phyloP scores from a whole-genome alignment of 345 rosid genomes.

The Aquilaria malaccensis region DNA sequence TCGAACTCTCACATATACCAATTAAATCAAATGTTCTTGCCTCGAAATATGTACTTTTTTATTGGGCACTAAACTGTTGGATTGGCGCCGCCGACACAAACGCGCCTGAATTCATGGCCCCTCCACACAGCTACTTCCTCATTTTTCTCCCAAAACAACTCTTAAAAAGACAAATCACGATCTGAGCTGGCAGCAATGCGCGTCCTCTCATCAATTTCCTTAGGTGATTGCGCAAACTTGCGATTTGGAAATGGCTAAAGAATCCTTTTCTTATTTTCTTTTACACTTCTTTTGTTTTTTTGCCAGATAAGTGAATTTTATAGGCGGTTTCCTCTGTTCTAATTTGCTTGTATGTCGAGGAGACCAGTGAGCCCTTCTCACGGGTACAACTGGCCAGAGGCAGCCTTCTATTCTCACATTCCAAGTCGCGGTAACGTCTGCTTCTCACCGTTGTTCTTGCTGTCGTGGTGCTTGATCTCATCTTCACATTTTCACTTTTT shows the following conservation, averaged over 20 bases:
- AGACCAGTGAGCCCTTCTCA: slow-evolving; percentile 26
- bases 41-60: background rate
- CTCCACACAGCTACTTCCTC: background rate
- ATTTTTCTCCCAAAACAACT: background rate
- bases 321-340: background rate
- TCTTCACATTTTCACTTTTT: background rate
- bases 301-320: background rate
- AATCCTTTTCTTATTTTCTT: too few relatives aligned
- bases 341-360: slow-evolving; percentile 24
- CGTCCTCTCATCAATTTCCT: background rate
- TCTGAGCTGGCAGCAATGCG: slow-evolving; percentile 8
- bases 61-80: background rate
- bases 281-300: too few relatives aligned
- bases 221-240: too few relatives aligned
- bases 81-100: background rate
- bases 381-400: slow-evolving; percentile 20
- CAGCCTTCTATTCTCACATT: slow-evolving; percentile 13
- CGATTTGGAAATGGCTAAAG: too few relatives aligned
- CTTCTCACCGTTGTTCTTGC: slow-evolving; percentile 20
- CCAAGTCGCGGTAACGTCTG: slow-evolving; percentile 28
- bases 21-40: background rate
- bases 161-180: background rate
- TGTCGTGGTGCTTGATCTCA: slow-evolving; percentile 17
- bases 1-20: background rate
- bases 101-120: background rate